Percentiles rank a stretch among this genome's conserved stretches.
Evolutionary conservation across 306 rosid species (phyloP).

Genomic region (Ammopiptanthus mongolicus): DNA sequence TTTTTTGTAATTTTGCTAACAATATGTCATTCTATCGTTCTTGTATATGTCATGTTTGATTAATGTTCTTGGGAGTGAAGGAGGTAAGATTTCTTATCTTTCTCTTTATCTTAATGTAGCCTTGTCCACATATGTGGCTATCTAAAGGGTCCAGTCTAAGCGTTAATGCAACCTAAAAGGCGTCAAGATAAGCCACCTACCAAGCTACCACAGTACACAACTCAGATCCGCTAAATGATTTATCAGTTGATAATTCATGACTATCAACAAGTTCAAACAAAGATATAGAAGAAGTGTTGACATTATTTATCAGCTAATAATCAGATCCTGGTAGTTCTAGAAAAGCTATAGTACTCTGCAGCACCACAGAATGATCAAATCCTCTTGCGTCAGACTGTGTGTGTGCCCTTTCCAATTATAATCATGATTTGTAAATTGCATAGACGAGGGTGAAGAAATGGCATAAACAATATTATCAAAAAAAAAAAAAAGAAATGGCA

Average conservation of each 20-base stretch:
- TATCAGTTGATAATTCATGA: constrained; percentile 4
- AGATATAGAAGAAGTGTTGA: background rate
- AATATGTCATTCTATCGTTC: background rate
- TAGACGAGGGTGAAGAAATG: background rate
- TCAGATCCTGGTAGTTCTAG: constrained; percentile 3
- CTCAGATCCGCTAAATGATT: background rate
- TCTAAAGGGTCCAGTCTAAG: background rate
- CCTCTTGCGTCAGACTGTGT: background rate
- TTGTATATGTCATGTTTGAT: background rate
- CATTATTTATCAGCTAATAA: background rate
- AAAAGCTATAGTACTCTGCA: background rate
- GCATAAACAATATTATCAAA: too few species aligned
- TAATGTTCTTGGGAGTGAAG: background rate
- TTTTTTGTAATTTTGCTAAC: too few species aligned
- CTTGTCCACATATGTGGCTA: constrained; percentile 7
- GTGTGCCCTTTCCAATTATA: background rate
- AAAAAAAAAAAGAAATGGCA: constrained; percentile 15
- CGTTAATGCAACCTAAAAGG: background rate
- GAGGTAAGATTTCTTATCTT: constrained; percentile 2
- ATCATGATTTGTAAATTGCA: background rate
- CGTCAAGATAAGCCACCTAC: background rate
- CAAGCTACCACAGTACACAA: background rate
- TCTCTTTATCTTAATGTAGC: background rate
- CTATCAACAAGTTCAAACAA: background rate
- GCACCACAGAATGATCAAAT: background rate